Percentiles rank a stretch among this genome's conserved stretches.
Evolutionary conservation across 2,329 filamentous ascomycete species (phyloP).

Genomic region (Thermoascus crustaceus): DNA sequence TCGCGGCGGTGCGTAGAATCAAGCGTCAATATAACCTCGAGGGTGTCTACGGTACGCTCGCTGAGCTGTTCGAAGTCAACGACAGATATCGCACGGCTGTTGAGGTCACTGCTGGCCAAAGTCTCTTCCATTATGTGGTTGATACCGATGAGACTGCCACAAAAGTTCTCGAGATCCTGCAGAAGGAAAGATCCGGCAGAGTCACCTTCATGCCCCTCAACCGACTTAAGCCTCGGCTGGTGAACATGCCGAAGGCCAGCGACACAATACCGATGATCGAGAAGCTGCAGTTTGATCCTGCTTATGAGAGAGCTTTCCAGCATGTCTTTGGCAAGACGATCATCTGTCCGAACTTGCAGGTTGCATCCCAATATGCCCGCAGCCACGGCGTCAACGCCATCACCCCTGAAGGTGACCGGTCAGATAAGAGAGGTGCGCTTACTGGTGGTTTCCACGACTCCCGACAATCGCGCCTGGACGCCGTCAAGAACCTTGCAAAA

Average conservation of each 20-base stretch:
- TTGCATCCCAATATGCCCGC: constrained; percentile 83
- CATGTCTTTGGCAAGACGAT: constrained; percentile 95
- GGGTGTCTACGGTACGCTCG: constrained; percentile 85
- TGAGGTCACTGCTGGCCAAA: constrained; percentile 85
- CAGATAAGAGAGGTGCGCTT: constrained; percentile 89
- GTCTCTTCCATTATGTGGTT: constrained; percentile 92
- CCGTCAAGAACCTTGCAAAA: constrained; percentile 64
- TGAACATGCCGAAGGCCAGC: constrained; percentile 73
- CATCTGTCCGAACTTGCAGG: constrained; percentile 79
- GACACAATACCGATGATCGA: constrained; percentile 82
- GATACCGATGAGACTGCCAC: constrained; percentile 85
- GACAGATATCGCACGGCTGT: constrained; percentile 82
- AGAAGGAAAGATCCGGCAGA: constrained; percentile 71
- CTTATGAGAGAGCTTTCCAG: constrained; percentile 77
- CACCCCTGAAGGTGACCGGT: constrained; percentile 87
- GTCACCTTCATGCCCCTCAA: constrained; percentile 94
- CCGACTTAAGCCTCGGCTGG: constrained; percentile 60
- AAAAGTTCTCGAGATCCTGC: constrained; percentile 68
- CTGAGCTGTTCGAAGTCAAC: constrained; percentile 80
- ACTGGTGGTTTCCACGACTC: constrained; percentile 91
- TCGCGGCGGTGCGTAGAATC: constrained; percentile 77
- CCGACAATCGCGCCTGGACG: constrained; percentile 76
- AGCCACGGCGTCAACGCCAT: constrained; percentile 89
- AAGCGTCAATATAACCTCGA: constrained; percentile 71
- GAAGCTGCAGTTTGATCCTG: constrained; percentile 70